Evolutionary conservation across 2,329 filamentous ascomycete genomes (phyloP), one percentile per base, ranked within the genome.

Genomic region (Nigrospora oryzae): DNA sequence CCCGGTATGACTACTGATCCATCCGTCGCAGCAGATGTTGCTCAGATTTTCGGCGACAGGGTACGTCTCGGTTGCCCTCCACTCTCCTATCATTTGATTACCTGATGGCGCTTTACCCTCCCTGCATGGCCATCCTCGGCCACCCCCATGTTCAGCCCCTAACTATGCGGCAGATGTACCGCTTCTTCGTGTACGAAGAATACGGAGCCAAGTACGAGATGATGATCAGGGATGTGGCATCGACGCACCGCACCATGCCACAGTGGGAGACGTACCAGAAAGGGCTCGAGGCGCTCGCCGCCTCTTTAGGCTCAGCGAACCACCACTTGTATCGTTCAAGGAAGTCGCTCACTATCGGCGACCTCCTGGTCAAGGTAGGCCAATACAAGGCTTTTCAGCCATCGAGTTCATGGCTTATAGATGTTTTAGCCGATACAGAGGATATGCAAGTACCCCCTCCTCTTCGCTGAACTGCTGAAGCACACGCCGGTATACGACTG

Each of bases 181-280:
- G 82, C 0, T 93, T 97, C 65, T 85, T 86, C 58, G 73, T 84
- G 41, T 98, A 98, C 60, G 86, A 95, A 65, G 87, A 95, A 55
- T 98, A 95, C 61, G 86, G 87, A 33, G 85, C 86, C 42, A 91
- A 91, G 59, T 95, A 93, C 63, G 88, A 94, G 53, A 74, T 89
- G 52, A 86, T 96, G 71, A 81, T 85, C 39, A 81, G 85, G 51
- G 88, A 95, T 51, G 69, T 94, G 33, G 79, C 82, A 32, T 74
- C 82, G 23, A 74, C 84, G 14, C 80, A 86, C 50, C 77, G 81
- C 47, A 77, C 75, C 7, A 76, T 87, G 53, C 80, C 81, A 19
- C 75, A 84, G 42, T 95, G 88, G 87, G 76, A 83, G 38, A 75
- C 79, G 5, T 91, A 89, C 58, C 89, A 95, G 56, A 84, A 80